Evolutionary conservation across 192 early-diverging fungal genomes (phyloP), one percentile per base, ranked within the genome.

Genomic region (Kickxella alabastrina): DNA sequence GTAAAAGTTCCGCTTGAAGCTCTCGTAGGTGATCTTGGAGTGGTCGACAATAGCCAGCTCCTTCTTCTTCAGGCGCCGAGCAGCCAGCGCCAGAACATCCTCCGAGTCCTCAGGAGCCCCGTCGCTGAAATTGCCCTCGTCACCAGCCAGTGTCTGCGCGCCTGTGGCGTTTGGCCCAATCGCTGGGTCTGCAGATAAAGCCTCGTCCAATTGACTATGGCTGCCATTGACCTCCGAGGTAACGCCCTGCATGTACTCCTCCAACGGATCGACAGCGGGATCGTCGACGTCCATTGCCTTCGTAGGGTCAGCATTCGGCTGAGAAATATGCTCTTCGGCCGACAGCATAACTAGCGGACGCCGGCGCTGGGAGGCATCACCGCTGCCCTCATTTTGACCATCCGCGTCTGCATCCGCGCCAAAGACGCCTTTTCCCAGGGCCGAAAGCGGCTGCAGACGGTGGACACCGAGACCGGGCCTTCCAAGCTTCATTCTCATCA

Each of bases 1-100:
- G 60, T 89, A 97, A 68, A 99, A 97, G 62, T 95, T 81, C 54
- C 93, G 92, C 35, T 85, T 78, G 66, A 97, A 97, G 27, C 73
- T 65, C 56, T 93, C 90, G 56, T 99, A 97, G 14, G 82, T 78
- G 48, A 91, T 84, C 43, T 82, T 81, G 6, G 83, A 73, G 64
- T 99, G 94, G 55, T 99, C 90, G 13, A 95, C 90, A 0, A 81
- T 66, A 1, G 87, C 80, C 25, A 97, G 65, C 42, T 99, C 95
- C 74, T 96, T 97, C 53, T 88, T 87, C 62, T 95, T 95, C 9
- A 87, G 77, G 23, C 84, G 83, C 57, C 91, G 92, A 5, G 92
- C 90, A 9, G 90, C 88, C 58, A 87, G 54, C 25, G 85, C 86
- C 31, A 90, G 53, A 37, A 88, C 82, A 49, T 88, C 86, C 39